Percentiles rank a stretch among this genome's conserved stretches.
These are phyloP conservation scores for Penstemon newberryi DNA, from an alignment of 257 asterid species.

Conservation along the genomic window DNA sequence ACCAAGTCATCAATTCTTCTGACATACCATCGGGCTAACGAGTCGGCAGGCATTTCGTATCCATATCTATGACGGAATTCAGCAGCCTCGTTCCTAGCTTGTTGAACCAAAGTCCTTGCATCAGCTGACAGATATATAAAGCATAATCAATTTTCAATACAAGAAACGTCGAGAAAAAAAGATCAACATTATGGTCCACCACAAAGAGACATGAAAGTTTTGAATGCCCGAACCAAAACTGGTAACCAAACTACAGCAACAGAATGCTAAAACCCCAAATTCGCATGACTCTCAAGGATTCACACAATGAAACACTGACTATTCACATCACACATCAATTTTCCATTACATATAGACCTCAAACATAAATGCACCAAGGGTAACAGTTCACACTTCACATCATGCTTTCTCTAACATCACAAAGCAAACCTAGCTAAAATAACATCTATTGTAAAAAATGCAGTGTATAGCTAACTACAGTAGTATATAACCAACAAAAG, in stretches of 20 bases:
- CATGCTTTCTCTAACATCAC: constrained; percentile 1
- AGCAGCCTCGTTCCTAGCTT: constrained; percentile 98
- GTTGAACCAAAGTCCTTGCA: constrained; percentile 96
- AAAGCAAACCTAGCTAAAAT: too few relatives aligned
- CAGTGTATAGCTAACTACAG: not conserved
- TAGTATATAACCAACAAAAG: not conserved
- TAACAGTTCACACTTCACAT: not conserved
- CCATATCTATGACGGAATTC: constrained; percentile 89
- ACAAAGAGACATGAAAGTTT: not conserved
- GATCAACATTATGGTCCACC: not conserved
- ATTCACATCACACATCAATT: too few relatives aligned
- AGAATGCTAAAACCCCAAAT: too few relatives aligned
- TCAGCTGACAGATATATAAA: constrained; percentile 54
- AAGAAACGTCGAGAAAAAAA: constrained; percentile 5
- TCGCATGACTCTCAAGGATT: too few relatives aligned
- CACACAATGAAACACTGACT: too few relatives aligned
- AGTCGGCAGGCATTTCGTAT: constrained; percentile 95
- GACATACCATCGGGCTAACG: constrained; percentile 81
- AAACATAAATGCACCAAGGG: too few relatives aligned
- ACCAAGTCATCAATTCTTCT: not conserved
- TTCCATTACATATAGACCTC: too few relatives aligned
- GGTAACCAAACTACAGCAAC: not conserved
- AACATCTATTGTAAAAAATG: not conserved
- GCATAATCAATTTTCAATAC: constrained; percentile 9
- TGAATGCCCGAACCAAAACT: not conserved